phyloP scores from a whole-genome alignment of 108 stramenopile genomes.

The Stephanodiscus minutulus region DNA sequence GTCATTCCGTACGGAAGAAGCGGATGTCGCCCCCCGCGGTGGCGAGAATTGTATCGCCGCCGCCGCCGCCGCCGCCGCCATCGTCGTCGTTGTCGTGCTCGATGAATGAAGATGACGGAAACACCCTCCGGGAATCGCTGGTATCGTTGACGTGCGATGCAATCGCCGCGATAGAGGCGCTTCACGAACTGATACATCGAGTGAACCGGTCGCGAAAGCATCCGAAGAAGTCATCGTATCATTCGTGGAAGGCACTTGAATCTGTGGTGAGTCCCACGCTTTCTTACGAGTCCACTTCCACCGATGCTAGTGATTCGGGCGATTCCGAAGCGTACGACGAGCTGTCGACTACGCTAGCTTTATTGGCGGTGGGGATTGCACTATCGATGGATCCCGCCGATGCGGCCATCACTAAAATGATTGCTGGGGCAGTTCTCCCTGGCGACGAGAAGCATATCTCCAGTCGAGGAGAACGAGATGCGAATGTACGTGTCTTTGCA shows the following conservation, averaged over 20 bases:
- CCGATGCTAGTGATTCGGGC: not conserved
- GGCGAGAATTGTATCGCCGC: not conserved
- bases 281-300: not conserved
- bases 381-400: conserved; percentile 1
- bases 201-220: conserved; percentile 1
- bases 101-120: not conserved
- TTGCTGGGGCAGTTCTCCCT: conserved; percentile 44
- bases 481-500: conserved; percentile 11
- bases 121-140: not conserved
- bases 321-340: conserved; percentile 4
- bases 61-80: no score
- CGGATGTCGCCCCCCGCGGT: not conserved
- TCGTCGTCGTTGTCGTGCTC: no score
- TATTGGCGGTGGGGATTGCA: conserved; percentile 30
- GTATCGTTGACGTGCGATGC: conserved; percentile 6
- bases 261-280: conserved; percentile 17
- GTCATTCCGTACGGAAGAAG: not conserved
- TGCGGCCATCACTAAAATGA: conserved; percentile 33
- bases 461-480: not conserved
- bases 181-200: conserved; percentile 26
- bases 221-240: conserved; percentile 16
- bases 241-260: conserved; percentile 45
- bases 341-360: conserved; percentile 19
- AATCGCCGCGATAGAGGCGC: conserved; percentile 12
- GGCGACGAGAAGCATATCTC: not conserved